phyloP scores from a whole-genome alignment of 192 early-diverging fungal species.

The Coemansia reversa region DNA sequence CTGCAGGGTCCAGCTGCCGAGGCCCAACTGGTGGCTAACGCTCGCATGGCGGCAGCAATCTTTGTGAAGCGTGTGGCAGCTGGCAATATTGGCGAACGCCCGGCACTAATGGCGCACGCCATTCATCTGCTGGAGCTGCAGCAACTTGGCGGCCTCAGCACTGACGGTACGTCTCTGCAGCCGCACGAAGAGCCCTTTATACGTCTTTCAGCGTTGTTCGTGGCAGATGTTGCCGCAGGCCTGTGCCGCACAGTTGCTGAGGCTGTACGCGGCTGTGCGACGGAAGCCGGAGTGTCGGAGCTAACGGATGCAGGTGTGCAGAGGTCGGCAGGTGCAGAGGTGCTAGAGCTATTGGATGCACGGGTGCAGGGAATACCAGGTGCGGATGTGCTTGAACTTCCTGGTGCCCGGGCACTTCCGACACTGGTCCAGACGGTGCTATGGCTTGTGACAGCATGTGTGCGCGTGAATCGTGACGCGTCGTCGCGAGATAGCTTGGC shows the following conservation, averaged over 20 bases:
- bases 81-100: conserved; percentile 14
- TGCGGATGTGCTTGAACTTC: conserved; percentile 4
- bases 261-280: background rate
- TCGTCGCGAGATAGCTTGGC: conserved; percentile 13
- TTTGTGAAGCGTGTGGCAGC: conserved; percentile 26
- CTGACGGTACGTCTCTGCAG: conserved; percentile 1
- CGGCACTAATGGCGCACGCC: conserved; percentile 23
- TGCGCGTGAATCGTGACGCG: conserved; percentile 26
- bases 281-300: too few relatives aligned
- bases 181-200: conserved; percentile 14
- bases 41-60: conserved; percentile 9
- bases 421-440: conserved; percentile 16
- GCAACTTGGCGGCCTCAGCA: conserved; percentile 24
- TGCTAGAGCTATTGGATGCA: conserved; percentile 2
- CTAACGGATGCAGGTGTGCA: conserved; percentile 1
- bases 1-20: conserved; percentile 11
- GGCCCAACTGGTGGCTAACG: conserved; percentile 10
- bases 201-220: conserved; percentile 21
- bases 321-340: conserved; percentile 12
- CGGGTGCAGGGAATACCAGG: conserved; percentile 4
- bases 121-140: conserved; percentile 46
- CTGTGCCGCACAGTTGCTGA: conserved; percentile 9
- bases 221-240: conserved; percentile 18
- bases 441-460: conserved; percentile 23
- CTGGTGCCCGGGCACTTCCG: conserved; percentile 15